Percentiles rank a stretch among this genome's conserved stretches.
Evolutionary conservation across 2,329 filamentous ascomycete genomes (phyloP).

Genomic region (Arthroderma sp.): DNA sequence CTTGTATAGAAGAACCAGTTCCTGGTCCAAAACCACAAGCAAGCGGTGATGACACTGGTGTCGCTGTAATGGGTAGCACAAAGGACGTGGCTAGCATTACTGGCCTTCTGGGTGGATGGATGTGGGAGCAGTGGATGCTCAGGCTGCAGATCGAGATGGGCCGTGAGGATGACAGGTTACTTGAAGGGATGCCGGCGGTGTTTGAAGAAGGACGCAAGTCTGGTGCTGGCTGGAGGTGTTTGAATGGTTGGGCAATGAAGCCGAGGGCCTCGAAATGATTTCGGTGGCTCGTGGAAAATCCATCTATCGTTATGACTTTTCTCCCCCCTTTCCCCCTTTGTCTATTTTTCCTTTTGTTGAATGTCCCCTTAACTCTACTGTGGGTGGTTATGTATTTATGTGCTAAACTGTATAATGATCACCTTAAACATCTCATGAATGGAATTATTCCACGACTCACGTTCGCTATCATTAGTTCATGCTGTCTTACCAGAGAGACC

Average conservation of each 20-base stretch:
- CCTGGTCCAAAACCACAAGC: constrained; percentile 38
- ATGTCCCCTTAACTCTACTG: too few relatives aligned
- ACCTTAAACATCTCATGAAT: too few relatives aligned
- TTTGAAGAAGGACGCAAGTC: constrained; percentile 48
- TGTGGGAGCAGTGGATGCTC: constrained; percentile 93
- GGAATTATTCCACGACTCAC: too few relatives aligned
- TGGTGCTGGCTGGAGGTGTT: constrained; percentile 45
- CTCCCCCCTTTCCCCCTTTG: too few relatives aligned
- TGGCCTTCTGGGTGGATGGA: constrained; percentile 72
- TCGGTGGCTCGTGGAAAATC: too few relatives aligned
- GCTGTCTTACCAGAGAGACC: too few relatives aligned
- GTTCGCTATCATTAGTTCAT: too few relatives aligned
- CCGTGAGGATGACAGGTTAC: constrained; percentile 41
- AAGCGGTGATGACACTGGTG: constrained; percentile 28
- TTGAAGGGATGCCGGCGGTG: constrained; percentile 43
- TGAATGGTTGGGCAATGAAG: constrained; percentile 48
- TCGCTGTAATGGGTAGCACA: constrained; percentile 49
- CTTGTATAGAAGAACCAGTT: constrained; percentile 6
- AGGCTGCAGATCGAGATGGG: constrained; percentile 79
- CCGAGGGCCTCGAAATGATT: constrained; percentile 16
- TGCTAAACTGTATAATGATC: too few relatives aligned
- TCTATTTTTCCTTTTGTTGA: too few relatives aligned
- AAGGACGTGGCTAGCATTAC: constrained; percentile 60
- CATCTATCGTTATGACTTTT: too few relatives aligned
- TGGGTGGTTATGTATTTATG: too few relatives aligned